Evolutionary conservation across 331 rosid genomes (phyloP).

Genomic region (Malus hybrid): DNA sequence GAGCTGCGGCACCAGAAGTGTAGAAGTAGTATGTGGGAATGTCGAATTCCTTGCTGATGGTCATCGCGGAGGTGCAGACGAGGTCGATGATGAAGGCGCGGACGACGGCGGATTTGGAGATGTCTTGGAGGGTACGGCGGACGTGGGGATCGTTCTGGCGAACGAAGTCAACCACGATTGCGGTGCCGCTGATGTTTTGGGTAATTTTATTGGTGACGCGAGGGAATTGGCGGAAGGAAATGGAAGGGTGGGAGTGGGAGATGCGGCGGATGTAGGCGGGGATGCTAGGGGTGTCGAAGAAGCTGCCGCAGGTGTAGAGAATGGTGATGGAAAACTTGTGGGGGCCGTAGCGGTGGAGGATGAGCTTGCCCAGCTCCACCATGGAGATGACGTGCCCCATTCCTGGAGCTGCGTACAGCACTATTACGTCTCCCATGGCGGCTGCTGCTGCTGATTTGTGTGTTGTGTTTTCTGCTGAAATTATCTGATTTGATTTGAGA

Average conservation of each 20-base stretch:
- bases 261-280: conserved; percentile 27
- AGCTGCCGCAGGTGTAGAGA: conserved; percentile 33
- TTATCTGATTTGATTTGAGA: too few relatives aligned
- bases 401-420: conserved; percentile 31
- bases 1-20: conserved; percentile 41
- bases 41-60: not conserved
- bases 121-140: conserved; percentile 6
- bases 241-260: conserved; percentile 34
- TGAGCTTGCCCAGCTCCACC: conserved; percentile 39
- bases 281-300: conserved; percentile 2
- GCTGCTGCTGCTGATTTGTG: not conserved
- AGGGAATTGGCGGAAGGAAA: conserved; percentile 45
- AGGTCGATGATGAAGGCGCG: conserved; percentile 40
- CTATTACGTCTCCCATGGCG: not conserved
- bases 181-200: not conserved
- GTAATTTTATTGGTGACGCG: not conserved
- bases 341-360: not conserved
- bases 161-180: conserved; percentile 13
- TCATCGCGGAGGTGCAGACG: conserved; percentile 36
- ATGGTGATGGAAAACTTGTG: conserved; percentile 22
- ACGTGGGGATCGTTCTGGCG: conserved; percentile 23
- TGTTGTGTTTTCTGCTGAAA: not conserved
- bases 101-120: conserved; percentile 8
- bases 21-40: conserved; percentile 44
- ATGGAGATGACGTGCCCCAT: conserved; percentile 44